Evolutionary conservation across 768 basidiomycete genomes (phyloP).

Genomic region (Tylopilus sp.): DNA sequence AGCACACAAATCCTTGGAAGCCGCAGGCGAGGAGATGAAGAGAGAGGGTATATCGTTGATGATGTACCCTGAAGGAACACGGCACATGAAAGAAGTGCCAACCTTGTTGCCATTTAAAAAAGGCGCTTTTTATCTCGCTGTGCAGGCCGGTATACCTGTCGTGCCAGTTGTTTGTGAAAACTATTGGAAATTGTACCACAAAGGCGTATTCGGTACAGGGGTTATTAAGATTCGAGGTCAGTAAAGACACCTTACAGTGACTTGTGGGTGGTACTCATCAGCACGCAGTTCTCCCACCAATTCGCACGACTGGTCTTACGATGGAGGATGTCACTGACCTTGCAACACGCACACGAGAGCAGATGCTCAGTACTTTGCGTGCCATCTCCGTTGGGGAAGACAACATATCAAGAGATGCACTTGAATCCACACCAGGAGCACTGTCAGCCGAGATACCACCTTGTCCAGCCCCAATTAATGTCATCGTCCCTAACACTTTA

Average conservation of each 20-base stretch:
- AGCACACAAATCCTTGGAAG: constrained; percentile 72
- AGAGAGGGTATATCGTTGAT: constrained; percentile 67
- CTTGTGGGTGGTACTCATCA: not conserved
- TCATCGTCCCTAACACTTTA: constrained; percentile 31
- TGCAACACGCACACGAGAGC: constrained; percentile 59
- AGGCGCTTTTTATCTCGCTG: constrained; percentile 94
- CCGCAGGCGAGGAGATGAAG: constrained; percentile 81
- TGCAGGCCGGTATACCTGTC: constrained; percentile 87
- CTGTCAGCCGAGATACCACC: constrained; percentile 4
- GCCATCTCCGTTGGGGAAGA: constrained; percentile 59
- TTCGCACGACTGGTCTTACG: constrained; percentile 70
- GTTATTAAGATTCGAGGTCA: constrained; percentile 74
- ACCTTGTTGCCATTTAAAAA: constrained; percentile 91
- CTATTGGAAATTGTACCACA: constrained; percentile 83
- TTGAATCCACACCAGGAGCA: constrained; percentile 23
- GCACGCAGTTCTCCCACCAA: constrained; percentile 80
- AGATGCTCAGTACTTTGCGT: constrained; percentile 75
- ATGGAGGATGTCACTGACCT: constrained; percentile 68
- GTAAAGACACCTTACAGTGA: constrained; percentile 4
- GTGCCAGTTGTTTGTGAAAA: constrained; percentile 92
- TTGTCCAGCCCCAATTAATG: constrained; percentile 14
- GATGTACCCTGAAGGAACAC: constrained; percentile 97
- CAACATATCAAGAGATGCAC: constrained; percentile 9
- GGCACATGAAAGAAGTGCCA: constrained; percentile 62
- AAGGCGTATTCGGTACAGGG: constrained; percentile 72